Evolutionary conservation across 495 filamentous ascomycete species (phyloP).

Genomic region (Clavariopsis aquatica): DNA sequence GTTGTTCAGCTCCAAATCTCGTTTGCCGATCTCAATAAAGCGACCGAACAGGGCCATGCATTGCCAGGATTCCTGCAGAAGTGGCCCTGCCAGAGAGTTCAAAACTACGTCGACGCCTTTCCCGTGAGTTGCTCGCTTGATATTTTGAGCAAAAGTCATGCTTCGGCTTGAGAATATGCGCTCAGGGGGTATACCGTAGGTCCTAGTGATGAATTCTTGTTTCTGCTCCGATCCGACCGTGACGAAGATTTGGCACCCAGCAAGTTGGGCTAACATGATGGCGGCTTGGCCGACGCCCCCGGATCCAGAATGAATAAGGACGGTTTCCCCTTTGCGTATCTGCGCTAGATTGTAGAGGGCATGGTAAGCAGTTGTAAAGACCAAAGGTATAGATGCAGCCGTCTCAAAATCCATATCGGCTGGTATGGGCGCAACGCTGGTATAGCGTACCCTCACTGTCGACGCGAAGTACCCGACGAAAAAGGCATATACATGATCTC

Average conservation of each 20-base stretch:
- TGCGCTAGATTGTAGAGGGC: not conserved
- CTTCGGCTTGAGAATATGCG: slow-evolving; percentile 9
- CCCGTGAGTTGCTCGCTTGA: not conserved
- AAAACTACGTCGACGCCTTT: slow-evolving; percentile 24
- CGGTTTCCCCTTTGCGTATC: not conserved
- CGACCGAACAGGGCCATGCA: not conserved
- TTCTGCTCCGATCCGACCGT: slow-evolving; percentile 16
- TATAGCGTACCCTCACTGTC: too few species aligned
- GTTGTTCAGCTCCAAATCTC: not conserved
- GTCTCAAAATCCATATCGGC: not conserved
- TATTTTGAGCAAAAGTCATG: not conserved
- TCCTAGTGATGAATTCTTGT: not conserved
- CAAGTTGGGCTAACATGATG: not conserved
- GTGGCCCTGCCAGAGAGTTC: not conserved
- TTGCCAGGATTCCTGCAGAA: not conserved
- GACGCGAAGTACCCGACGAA: not conserved
- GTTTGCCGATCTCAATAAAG: slow-evolving; percentile 15
- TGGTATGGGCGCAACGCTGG: not conserved
- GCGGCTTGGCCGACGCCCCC: not conserved
- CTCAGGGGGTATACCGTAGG: not conserved
- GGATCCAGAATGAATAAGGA: not conserved
- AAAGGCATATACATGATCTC: not conserved
- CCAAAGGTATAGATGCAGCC: not conserved
- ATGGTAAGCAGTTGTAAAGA: not conserved
- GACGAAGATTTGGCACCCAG: slow-evolving; percentile 10